Evolutionary conservation across 2,329 filamentous ascomycete species (phyloP), one percentile per base, ranked within the genome.

Genomic region (Claviceps spartinae): DNA sequence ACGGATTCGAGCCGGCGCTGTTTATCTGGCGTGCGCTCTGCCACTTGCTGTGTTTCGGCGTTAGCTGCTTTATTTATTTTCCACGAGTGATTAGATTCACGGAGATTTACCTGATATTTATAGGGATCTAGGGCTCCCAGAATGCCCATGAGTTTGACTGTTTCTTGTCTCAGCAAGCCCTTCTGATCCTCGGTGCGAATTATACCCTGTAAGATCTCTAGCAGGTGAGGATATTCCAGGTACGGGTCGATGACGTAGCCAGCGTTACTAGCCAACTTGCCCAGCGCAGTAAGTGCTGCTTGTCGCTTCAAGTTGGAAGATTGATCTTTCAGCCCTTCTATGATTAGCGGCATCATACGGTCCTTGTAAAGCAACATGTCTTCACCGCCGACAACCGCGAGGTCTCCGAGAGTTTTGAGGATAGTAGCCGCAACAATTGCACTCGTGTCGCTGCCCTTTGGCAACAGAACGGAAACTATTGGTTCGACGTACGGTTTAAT

Each of bases 161-260:
- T 96, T 66, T 97, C 91, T 57, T 93, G 88, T 44, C 93, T 80
- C 37, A 98, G 72, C 16, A 86, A 81, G 0, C 88, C 88, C 51
- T 89, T 84, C 56, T 90, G 88, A 2, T 79, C 76, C 67, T 98
- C 94, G 5, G 86, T 88, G 60, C 94, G 88, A 59, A 97, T 93
- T 59, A 98, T 95, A 58, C 86, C 88, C 64, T 96, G 91, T 11
- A 98, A 72, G 30, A 97, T 86, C 55, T 93, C 89, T 48, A 98
- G 81, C 8, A 98, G 78, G 63, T 96, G 85, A 0, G 94, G 93
- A 60, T 97, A 95, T 55, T 98, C 90, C 47, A 91, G 76, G 61
- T 98, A 98, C 0, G 94, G 94, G 52, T 90, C 83, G 54, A 98
- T 97, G 50, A 98, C 94, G 69, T 98, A 98, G 59, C 94, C 93